Evolutionary conservation across 805 yeast species (phyloP).

Genomic region (Priceomyces castillae): DNA sequence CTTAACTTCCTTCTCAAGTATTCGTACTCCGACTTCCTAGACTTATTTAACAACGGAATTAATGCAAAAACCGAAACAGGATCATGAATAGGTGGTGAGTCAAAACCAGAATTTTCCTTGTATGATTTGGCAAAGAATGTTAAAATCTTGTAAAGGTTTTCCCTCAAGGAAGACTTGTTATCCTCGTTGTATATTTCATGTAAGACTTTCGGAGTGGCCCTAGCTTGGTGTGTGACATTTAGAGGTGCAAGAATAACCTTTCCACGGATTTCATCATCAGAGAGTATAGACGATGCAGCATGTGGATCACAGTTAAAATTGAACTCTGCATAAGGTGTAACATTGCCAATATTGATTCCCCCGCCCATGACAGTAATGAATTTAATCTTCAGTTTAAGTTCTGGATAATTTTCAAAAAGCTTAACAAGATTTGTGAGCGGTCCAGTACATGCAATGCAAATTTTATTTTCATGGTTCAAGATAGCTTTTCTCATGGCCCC

Average conservation of each 20-base stretch:
- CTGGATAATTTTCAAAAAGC: conserved; percentile 55
- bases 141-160: conserved; percentile 21
- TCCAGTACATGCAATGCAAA: conserved; percentile 72
- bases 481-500: conserved; percentile 45
- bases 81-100: conserved; percentile 71
- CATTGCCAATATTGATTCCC: conserved; percentile 49
- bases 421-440: conserved; percentile 70
- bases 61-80: conserved; percentile 67
- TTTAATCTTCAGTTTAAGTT: conserved; percentile 45
- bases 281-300: conserved; percentile 62
- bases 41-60: conserved; percentile 39
- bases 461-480: conserved; percentile 39
- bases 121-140: conserved; percentile 20
- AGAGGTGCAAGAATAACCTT: conserved; percentile 61
- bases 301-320: conserved; percentile 73
- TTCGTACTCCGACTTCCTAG: conserved; percentile 18
- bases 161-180: conserved; percentile 44
- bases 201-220: conserved; percentile 37
- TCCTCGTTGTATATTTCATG: conserved; percentile 27
- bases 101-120: conserved; percentile 8
- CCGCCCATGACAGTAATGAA: conserved; percentile 79
- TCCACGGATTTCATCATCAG: conserved; percentile 43
- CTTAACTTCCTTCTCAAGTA: conserved; percentile 23
- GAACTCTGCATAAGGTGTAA: conserved; percentile 63
- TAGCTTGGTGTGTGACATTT: conserved; percentile 66